Conservation (phyloP, 805 yeast species). For the Saturnispora besseyi region DNA sequence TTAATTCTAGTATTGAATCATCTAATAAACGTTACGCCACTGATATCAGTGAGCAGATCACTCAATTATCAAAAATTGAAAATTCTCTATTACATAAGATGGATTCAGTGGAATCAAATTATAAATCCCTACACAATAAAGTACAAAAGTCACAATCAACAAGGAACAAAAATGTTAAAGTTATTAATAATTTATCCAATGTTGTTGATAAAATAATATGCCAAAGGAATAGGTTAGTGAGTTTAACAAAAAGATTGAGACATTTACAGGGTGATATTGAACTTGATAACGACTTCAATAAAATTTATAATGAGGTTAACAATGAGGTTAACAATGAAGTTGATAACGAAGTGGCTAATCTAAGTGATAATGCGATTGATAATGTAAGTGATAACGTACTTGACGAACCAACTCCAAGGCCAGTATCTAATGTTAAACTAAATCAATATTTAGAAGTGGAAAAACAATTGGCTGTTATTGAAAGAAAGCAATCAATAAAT, state of each 20-base stretch:
- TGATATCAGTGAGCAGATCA: conserved; percentile 26
- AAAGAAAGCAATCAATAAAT: conserved; percentile 6
- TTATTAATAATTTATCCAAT: background rate
- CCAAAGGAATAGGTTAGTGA: conserved; percentile 18
- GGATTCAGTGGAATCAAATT: conserved; percentile 12
- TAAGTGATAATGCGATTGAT: no score
- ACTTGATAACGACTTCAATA: conserved; percentile 18
- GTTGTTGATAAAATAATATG: conserved; percentile 8
- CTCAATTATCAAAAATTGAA: conserved; percentile 19
- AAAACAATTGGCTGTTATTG: conserved; percentile 20
- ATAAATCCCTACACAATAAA: conserved; percentile 7
- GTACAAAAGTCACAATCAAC: background rate
- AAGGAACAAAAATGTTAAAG: background rate
- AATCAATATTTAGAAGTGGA: conserved; percentile 23
- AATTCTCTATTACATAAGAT: conserved; percentile 17
- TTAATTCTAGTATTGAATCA: conserved; percentile 18
- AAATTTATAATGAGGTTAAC: no score
- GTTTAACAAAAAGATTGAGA: conserved; percentile 23
- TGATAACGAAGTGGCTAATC: no score
- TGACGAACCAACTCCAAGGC: background rate
- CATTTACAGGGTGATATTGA: conserved; percentile 26
- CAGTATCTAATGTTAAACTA: conserved; percentile 14
- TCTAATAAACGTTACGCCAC: conserved; percentile 18
- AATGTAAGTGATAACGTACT: no score
- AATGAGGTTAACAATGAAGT: no score